Base-by-base conservation (phyloP, 495 filamentous ascomycete species). In the Podospora anserina region DNA sequence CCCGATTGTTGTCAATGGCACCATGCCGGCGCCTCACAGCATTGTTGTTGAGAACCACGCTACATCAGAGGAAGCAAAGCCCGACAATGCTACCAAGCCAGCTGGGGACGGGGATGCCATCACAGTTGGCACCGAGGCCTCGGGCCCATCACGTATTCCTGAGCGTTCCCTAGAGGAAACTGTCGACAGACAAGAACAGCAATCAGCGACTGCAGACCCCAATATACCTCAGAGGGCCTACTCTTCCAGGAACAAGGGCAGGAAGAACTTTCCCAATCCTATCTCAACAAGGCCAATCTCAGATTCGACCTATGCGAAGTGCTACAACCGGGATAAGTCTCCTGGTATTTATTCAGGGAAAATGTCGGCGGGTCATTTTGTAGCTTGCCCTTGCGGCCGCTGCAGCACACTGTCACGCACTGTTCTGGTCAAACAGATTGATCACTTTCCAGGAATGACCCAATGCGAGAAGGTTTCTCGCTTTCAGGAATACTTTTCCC, bases 61-160 rank as follows among this genome's bases (percentile, higher is more conserved):
- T 16, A 49, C 39, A 0, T 23, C 4, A 1, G 34, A 20, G 32
- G n/a, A 34, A 18, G 16, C 49, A n/a, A 71, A 5, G 20, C 26
- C 49, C n/a, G 63, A 69, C 27, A 30, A 61, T 0, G 5, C 34
- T 32, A 66, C 67, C 54, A 65, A 57, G 61, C 69, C 70, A 0
- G 70, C 13, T 4, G 30, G 6, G 16, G 27, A 28, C 18, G 11
- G 1, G 16, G 61, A 63, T 4, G 13, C 60, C 26, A 18, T 65
- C 2, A 15, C 16, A 6, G 61, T n/a, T 27, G 57, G 65, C 18
- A 57, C 64, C 2, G 65, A 64, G 27, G 19, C 27, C 4, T 53
- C 69, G 0, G 69, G 69, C 1, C 65, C 69, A 0, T 70, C 69
- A 0, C 65, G 65, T n/a, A 9, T 70, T 19, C 69, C 69, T 1